Evolutionary conservation across 306 rosid genomes (phyloP).

Genomic region (Lithocarpus polystachyus): DNA sequence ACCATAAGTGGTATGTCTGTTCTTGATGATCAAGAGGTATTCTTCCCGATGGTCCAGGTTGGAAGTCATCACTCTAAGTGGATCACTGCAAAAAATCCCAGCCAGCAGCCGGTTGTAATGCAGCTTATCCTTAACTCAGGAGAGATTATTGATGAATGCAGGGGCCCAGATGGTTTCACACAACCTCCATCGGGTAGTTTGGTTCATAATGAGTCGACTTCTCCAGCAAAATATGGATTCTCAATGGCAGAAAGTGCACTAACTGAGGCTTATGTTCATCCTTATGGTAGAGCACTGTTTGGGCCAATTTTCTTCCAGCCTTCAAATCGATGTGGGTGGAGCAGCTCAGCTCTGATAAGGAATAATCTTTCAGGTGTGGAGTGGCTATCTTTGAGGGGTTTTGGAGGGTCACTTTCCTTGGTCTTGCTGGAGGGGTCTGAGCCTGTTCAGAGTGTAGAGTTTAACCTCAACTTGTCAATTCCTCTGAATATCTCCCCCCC

Average conservation of each 20-base stretch:
- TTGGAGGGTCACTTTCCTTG: conserved; percentile 79
- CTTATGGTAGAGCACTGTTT: conserved; percentile 54
- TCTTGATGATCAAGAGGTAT: conserved; percentile 64
- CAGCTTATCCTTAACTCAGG: conserved; percentile 87
- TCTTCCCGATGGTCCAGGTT: conserved; percentile 71
- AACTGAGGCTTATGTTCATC: conserved; percentile 79
- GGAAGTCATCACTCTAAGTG: conserved; percentile 72
- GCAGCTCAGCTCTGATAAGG: conserved; percentile 85
- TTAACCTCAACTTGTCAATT: conserved; percentile 52
- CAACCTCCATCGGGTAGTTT: conserved; percentile 63
- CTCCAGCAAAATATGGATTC: conserved; percentile 73
- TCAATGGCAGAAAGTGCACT: conserved; percentile 70
- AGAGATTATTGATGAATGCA: conserved; percentile 67
- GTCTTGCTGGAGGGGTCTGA: conserved; percentile 58
- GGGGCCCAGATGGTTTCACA: conserved; percentile 48
- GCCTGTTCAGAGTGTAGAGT: conserved; percentile 59
- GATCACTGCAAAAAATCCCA: conserved; percentile 86
- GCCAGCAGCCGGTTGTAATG: conserved; percentile 69
- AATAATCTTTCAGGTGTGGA: conserved; percentile 96
- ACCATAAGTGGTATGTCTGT: conserved; percentile 54
- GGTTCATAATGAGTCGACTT: conserved; percentile 47
- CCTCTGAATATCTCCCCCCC: conserved; percentile 57
- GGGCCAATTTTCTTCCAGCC: conserved; percentile 85
- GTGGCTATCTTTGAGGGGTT: conserved; percentile 67
- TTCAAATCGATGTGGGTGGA: conserved; percentile 73